phyloP scores from a whole-genome alignment of 2,329 filamentous ascomycete genomes.

The Aspergillus spinulosporus region DNA sequence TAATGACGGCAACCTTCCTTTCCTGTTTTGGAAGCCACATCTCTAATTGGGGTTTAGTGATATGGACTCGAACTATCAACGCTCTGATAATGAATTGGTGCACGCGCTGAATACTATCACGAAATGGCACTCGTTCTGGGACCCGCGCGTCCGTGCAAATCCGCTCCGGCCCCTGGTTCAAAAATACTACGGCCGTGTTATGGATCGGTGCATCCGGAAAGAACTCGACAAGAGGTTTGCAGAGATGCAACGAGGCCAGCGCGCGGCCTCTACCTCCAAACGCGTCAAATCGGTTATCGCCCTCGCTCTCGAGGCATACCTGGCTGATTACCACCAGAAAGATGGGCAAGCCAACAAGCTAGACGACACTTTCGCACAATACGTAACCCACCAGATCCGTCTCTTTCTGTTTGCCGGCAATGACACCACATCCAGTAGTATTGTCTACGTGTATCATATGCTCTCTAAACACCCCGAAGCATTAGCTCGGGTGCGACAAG shows the following conservation, averaged over 20 bases:
- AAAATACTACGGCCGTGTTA: not conserved
- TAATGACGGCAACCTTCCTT: not conserved
- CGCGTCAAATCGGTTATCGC: not conserved
- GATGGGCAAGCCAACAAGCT: not conserved
- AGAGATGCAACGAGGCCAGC: not conserved
- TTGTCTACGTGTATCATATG: constrained; percentile 6
- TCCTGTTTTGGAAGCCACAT: not conserved
- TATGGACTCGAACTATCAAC: not conserved
- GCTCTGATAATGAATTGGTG: not conserved
- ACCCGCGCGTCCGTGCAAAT: not conserved
- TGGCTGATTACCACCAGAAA: not conserved
- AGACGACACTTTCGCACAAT: not conserved
- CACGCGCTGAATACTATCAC: not conserved
- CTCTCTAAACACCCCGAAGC: constrained; percentile 11
- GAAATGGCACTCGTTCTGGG: not conserved
- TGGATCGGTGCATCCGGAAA: not conserved
- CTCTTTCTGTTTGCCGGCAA: constrained; percentile 2
- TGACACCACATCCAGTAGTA: constrained; percentile 8
- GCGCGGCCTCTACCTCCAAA: not conserved
- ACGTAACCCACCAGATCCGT: not conserved
- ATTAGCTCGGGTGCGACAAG: constrained; percentile 4
- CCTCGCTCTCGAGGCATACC: not conserved
- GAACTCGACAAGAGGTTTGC: not conserved
- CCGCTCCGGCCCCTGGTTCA: not conserved
- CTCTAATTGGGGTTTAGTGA: not conserved